A percentile compares a stretch with the other conserved stretches of the same genome.
Evolutionary conservation across 163 green algal species (phyloP).

Genomic region (Botryococcus braunii): DNA sequence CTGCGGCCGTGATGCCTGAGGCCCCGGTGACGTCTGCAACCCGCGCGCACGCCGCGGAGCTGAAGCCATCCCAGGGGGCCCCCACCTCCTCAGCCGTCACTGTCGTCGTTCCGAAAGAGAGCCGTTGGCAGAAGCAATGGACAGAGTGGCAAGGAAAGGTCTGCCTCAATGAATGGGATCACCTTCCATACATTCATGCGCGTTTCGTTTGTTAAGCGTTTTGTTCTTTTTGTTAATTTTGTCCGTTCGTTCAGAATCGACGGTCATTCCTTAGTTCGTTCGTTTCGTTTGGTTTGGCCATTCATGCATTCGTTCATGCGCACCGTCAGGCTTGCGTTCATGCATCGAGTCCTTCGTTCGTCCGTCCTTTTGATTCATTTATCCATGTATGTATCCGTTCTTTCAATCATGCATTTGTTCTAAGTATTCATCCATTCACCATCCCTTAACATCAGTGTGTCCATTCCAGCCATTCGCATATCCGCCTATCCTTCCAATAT

Average conservation of each 20-base stretch:
- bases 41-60: slow-evolving; percentile 1
- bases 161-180: background rate
- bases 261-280: too few relatives aligned
- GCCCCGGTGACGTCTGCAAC: slow-evolving; percentile 12
- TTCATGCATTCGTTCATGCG: too few relatives aligned
- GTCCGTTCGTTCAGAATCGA: background rate
- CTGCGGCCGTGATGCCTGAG: slow-evolving; percentile 17
- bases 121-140: slow-evolving; percentile 43
- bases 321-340: too few relatives aligned
- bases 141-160: slow-evolving; percentile 48
- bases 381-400: too few relatives aligned
- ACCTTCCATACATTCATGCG: background rate
- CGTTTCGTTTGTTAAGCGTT: background rate
- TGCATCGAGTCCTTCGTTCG: too few relatives aligned
- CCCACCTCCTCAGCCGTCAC: slow-evolving; percentile 25
- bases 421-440: too few relatives aligned
- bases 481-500: too few relatives aligned
- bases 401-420: too few relatives aligned
- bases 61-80: background rate
- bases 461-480: too few relatives aligned
- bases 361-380: too few relatives aligned
- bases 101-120: slow-evolving; percentile 41
- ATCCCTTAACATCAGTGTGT: too few relatives aligned
- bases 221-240: background rate
- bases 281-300: too few relatives aligned